These are phyloP conservation scores for Colletotrichum sublineola DNA, from an alignment of 2,329 filamentous ascomycete genomes.

Conservation along the genomic window DNA sequence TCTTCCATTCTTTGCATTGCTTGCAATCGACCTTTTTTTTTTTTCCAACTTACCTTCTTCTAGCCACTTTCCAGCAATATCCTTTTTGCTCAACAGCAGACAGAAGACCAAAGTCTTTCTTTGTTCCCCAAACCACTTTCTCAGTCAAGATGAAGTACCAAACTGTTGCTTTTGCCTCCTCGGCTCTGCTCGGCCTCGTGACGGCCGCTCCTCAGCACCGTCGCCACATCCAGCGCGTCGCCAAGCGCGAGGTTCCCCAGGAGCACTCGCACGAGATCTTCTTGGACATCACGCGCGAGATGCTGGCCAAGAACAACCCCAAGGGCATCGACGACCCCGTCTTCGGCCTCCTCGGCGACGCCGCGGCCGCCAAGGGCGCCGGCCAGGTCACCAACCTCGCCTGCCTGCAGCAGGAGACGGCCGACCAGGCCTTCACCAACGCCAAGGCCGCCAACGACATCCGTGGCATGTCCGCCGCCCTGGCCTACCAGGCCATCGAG, in stretches of 20 bases:
- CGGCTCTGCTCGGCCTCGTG: conserved; percentile 37
- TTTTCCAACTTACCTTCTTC: conserved; percentile 2
- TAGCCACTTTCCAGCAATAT: not conserved
- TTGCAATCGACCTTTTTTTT: conserved; percentile 7
- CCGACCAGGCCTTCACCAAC: conserved; percentile 72
- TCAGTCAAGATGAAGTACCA: conserved; percentile 44
- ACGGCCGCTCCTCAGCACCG: conserved; percentile 23
- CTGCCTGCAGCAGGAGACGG: conserved; percentile 62
- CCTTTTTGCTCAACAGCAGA: conserved; percentile 28
- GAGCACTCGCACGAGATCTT: conserved; percentile 65
- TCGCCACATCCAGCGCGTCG: conserved; percentile 42
- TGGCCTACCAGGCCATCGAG: conserved; percentile 69
- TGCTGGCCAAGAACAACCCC: conserved; percentile 61
- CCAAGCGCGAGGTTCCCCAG: conserved; percentile 60
- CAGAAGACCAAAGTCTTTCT: conserved; percentile 38
- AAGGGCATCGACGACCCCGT: conserved; percentile 61
- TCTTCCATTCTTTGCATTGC: conserved; percentile 44
- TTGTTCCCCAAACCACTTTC: conserved; percentile 18
- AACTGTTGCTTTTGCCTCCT: conserved; percentile 32
- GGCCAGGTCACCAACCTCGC: conserved; percentile 55
- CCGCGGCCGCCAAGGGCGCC: conserved; percentile 58
- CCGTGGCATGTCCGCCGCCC: conserved; percentile 65
- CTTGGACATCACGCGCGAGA: conserved; percentile 56
- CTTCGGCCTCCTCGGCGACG: conserved; percentile 65
- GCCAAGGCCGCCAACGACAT: conserved; percentile 66